Conservation (phyloP, 345 rosid species). For the Draba incana region DNA sequence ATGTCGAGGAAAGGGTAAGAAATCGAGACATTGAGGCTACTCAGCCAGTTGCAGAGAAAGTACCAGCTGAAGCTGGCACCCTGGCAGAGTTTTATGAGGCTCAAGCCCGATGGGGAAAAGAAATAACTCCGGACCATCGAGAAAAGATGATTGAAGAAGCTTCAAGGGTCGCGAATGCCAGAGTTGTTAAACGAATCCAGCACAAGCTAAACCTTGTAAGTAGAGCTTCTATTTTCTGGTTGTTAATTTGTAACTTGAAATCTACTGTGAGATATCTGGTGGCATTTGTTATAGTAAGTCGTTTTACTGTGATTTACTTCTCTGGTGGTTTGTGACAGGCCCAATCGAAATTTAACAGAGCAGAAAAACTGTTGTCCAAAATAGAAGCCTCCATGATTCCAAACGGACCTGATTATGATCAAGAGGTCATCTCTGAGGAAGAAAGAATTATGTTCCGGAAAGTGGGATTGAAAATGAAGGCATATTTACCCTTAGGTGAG, state of each 20-base stretch:
- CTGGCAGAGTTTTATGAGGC: constrained; percentile 98
- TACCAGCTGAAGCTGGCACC: constrained; percentile 78
- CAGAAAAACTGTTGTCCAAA: constrained; percentile 81
- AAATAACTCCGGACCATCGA: constrained; percentile 71
- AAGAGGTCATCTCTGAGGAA: constrained; percentile 94
- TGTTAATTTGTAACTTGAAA: constrained; percentile 8
- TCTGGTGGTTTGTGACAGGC: constrained; percentile 54
- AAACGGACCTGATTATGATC: constrained; percentile 95
- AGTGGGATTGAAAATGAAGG: constrained; percentile 93
- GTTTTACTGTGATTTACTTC: constrained; percentile 11
- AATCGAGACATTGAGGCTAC: constrained; percentile 49
- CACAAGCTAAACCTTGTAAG: constrained; percentile 86
- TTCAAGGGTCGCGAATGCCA: constrained; percentile 62
- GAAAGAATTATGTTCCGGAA: constrained; percentile 87
- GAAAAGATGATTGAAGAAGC: constrained; percentile 92
- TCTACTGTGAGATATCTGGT: constrained; percentile 21
- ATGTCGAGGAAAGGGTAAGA: constrained; percentile 80
- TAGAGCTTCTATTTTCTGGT: constrained; percentile 28
- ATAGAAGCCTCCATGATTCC: constrained; percentile 96
- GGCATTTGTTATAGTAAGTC: constrained; percentile 3
- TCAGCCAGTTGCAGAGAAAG: constrained; percentile 55
- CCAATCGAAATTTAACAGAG: constrained; percentile 85
- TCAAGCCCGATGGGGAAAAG: constrained; percentile 93
- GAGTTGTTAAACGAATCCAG: constrained; percentile 71
- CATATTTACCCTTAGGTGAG: constrained; percentile 89